Evolutionary conservation across 2,329 filamentous ascomycete species (phyloP).

Genomic region (Rhinocladiella mackenziei): DNA sequence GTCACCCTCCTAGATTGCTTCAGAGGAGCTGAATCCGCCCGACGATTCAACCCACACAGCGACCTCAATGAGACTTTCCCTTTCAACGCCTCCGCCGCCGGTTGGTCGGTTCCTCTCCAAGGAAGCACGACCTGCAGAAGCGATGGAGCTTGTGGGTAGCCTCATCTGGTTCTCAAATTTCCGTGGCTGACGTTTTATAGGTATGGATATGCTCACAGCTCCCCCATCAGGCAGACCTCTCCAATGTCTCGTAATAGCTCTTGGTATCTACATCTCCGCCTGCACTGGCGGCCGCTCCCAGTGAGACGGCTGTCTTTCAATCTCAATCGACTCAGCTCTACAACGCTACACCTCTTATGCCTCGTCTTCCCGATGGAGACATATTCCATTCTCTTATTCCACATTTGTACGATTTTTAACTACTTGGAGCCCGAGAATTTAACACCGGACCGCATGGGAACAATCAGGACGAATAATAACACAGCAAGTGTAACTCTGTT

Average conservation of each 20-base stretch:
- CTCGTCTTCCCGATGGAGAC: conserved; percentile 33
- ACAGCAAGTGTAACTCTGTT: conserved; percentile 27
- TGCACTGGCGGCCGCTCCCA: conserved; percentile 33
- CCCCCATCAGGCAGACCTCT: conserved; percentile 35
- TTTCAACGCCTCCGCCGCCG: conserved; percentile 17
- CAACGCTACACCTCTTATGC: conserved; percentile 36
- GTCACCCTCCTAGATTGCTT: conserved; percentile 8
- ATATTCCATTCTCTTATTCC: conserved; percentile 32
- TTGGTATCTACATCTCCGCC: conserved; percentile 51
- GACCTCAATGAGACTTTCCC: conserved; percentile 18
- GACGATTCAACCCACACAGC: conserved; percentile 15
- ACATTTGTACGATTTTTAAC: conserved; percentile 32
- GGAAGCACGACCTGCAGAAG: conserved; percentile 21
- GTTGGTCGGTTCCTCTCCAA: conserved; percentile 26
- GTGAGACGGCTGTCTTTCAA: conserved; percentile 35
- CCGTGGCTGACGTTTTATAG: conserved; percentile 10
- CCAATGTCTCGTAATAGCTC: conserved; percentile 45
- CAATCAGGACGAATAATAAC: conserved; percentile 22
- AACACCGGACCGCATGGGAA: conserved; percentile 25
- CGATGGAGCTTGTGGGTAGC: conserved; percentile 14
- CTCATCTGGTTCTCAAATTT: neutral
- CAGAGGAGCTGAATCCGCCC: conserved; percentile 6
- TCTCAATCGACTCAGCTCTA: conserved; percentile 47
- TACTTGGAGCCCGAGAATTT: conserved; percentile 24
- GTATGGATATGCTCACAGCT: conserved; percentile 31